A percentile compares a stretch with the other conserved stretches of the same genome.
These are phyloP conservation scores for Beauveria australis DNA, from an alignment of 2,329 filamentous ascomycete genomes.

Conservation along the genomic window DNA sequence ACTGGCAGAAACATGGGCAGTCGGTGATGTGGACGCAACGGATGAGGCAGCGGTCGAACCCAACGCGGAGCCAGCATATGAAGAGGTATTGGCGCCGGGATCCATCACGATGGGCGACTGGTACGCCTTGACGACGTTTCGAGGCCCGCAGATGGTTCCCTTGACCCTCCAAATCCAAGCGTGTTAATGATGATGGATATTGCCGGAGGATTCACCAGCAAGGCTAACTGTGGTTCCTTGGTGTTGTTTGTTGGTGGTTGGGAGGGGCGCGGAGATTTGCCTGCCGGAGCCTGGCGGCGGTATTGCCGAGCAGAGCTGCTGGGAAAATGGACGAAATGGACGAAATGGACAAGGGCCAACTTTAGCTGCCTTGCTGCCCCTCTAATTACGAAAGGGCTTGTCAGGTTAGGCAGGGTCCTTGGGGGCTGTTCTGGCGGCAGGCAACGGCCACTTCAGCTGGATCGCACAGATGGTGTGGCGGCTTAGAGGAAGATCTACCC, in stretches of 20 bases:
- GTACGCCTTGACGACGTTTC: not conserved
- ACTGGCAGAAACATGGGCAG: conserved; percentile 3
- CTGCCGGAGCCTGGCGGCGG: not conserved
- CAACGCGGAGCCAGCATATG: not conserved
- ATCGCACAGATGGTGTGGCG: not conserved
- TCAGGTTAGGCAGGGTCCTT: not conserved
- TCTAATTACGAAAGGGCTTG: too few species aligned
- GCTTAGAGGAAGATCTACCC: not conserved
- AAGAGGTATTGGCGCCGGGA: not conserved
- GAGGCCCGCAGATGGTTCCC: not conserved
- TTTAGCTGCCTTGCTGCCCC: too few species aligned
- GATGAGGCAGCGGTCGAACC: conserved; percentile 2
- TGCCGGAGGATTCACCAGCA: not conserved
- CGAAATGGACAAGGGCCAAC: too few species aligned
- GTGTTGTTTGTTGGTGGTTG: conserved; percentile 2
- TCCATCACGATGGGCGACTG: not conserved
- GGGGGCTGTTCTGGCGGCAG: not conserved
- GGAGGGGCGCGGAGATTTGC: conserved; percentile 2
- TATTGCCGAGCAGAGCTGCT: not conserved
- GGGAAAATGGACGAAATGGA: not conserved
- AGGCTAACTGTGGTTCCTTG: conserved; percentile 4
- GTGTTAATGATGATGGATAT: not conserved
- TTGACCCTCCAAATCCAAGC: not conserved
- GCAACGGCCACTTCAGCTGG: not conserved
- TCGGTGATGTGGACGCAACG: conserved; percentile 5